Percentiles rank a stretch among this genome's conserved stretches.
Conservation (phyloP, 2,329 filamentous ascomycete species). For the Alternaria triticimaculans region DNA sequence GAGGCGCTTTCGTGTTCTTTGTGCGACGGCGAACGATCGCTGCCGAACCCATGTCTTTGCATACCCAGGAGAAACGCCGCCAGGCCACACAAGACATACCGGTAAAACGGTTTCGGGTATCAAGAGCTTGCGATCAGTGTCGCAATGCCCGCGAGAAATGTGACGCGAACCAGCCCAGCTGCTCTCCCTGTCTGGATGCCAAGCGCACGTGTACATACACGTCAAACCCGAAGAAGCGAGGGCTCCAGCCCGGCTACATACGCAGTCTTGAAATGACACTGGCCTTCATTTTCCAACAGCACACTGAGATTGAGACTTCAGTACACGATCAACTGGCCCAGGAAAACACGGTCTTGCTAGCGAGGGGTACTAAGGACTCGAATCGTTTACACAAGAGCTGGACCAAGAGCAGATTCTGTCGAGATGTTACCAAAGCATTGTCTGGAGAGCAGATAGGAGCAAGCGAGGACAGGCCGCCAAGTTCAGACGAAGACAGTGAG, state of each 20-base stretch:
- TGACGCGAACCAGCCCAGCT: constrained; percentile 70
- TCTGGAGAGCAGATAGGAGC: constrained; percentile 49
- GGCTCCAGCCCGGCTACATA: constrained; percentile 67
- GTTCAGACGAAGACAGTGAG: constrained; percentile 35
- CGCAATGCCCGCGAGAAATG: constrained; percentile 73
- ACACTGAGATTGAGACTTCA: constrained; percentile 64
- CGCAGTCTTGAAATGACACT: constrained; percentile 67
- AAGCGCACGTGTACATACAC: constrained; percentile 73
- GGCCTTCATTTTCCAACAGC: constrained; percentile 52
- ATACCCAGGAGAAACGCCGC: constrained; percentile 28
- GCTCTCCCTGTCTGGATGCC: constrained; percentile 69
- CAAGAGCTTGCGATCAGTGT: constrained; percentile 72
- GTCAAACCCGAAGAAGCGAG: constrained; percentile 75
- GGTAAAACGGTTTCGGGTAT: constrained; percentile 66
- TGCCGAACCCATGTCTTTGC: constrained; percentile 23
- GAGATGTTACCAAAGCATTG: constrained; percentile 67
- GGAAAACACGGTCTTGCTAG: constrained; percentile 56
- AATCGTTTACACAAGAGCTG: constrained; percentile 67
- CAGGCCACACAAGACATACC: constrained; percentile 21
- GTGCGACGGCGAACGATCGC: background rate
- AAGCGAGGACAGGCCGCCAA: constrained; percentile 17
- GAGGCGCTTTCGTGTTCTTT: background rate
- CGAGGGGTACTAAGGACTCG: constrained; percentile 59
- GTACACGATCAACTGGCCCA: constrained; percentile 62
- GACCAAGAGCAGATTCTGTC: constrained; percentile 67